A percentile compares a stretch with the other conserved stretches of the same genome.
Evolutionary conservation across 768 basidiomycete genomes (phyloP).

Genomic region (Auricularia heimuer): DNA sequence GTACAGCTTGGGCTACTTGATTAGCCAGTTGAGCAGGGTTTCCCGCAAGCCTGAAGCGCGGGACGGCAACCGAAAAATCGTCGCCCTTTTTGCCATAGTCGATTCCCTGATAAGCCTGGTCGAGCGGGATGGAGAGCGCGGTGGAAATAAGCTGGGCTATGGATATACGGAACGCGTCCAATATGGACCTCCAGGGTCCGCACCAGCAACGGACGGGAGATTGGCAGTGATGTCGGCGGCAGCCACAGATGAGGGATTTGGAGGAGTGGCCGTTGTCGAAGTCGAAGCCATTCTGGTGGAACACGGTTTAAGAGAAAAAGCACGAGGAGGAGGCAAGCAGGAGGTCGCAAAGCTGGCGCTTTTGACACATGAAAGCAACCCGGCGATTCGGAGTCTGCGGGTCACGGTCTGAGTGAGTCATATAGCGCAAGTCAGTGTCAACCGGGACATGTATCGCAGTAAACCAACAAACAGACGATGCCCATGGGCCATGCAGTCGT

Average conservation of each 20-base stretch:
- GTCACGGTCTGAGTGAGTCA: too few relatives aligned
- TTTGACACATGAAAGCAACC: too few relatives aligned
- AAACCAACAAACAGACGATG: too few relatives aligned
- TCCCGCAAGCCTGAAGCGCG: constrained; percentile 79
- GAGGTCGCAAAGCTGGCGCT: too few relatives aligned
- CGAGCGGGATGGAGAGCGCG: constrained; percentile 56
- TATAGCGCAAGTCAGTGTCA: too few relatives aligned
- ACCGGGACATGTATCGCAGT: too few relatives aligned
- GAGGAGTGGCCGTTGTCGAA: not conserved
- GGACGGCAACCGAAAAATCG: constrained; percentile 88
- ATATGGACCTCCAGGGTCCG: constrained; percentile 54
- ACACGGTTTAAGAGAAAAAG: too few relatives aligned
- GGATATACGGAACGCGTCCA: constrained; percentile 74
- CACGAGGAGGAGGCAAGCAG: too few relatives aligned
- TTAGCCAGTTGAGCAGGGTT: constrained; percentile 72
- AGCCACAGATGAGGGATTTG: constrained; percentile 29
- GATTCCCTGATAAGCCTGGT: constrained; percentile 74
- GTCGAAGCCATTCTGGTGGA: not conserved
- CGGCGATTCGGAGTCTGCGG: too few relatives aligned
- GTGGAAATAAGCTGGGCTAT: constrained; percentile 66
- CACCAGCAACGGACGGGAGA: constrained; percentile 35
- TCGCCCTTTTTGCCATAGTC: constrained; percentile 87
- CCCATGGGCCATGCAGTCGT: too few relatives aligned
- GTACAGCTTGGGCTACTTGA: constrained; percentile 63
- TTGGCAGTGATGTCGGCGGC: constrained; percentile 31